Evolutionary conservation across 2,329 filamentous ascomycete species (phyloP).

Genomic region (Colletotrichum noveboracense): DNA sequence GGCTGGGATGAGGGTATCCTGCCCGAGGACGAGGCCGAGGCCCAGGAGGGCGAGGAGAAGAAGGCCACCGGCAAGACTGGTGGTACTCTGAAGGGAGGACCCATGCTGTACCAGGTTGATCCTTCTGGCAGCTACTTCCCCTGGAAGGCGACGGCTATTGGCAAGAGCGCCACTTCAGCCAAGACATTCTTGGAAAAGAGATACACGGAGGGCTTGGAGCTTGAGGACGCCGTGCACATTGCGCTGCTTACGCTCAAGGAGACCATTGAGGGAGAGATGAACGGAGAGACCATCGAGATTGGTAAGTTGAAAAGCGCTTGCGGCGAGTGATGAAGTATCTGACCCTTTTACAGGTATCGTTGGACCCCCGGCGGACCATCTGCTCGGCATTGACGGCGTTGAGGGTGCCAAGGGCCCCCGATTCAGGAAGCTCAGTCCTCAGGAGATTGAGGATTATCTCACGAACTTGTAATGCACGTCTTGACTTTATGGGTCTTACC

Average conservation of each 20-base stretch:
- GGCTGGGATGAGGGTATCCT: constrained; percentile 98
- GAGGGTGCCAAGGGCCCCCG: constrained; percentile 84
- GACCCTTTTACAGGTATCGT: constrained; percentile 75
- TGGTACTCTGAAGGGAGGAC: constrained; percentile 92
- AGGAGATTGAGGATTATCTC: constrained; percentile 99
- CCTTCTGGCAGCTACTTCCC: constrained; percentile 99
- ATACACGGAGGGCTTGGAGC: constrained; percentile 95
- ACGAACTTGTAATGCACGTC: constrained; percentile 81
- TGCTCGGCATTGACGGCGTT: constrained; percentile 90
- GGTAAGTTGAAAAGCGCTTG: constrained; percentile 59
- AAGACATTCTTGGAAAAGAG: constrained; percentile 99
- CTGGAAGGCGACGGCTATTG: constrained; percentile 99
- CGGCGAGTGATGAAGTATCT: background rate
- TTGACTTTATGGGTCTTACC: constrained; percentile 28
- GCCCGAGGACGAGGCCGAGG: constrained; percentile 72
- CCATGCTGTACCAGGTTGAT: constrained; percentile 98
- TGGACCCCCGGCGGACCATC: constrained; percentile 89
- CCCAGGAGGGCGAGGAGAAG: constrained; percentile 68
- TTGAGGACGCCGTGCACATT: constrained; percentile 98
- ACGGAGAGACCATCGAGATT: constrained; percentile 97
- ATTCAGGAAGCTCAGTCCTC: constrained; percentile 93
- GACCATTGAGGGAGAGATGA: constrained; percentile 99
- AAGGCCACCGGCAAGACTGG: constrained; percentile 86
- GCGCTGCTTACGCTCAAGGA: constrained; percentile 96
- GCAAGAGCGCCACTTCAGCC: constrained; percentile 96